Evolutionary conservation across 2,329 filamentous ascomycete species (phyloP).

Genomic region (Alternaria brassicicola): DNA sequence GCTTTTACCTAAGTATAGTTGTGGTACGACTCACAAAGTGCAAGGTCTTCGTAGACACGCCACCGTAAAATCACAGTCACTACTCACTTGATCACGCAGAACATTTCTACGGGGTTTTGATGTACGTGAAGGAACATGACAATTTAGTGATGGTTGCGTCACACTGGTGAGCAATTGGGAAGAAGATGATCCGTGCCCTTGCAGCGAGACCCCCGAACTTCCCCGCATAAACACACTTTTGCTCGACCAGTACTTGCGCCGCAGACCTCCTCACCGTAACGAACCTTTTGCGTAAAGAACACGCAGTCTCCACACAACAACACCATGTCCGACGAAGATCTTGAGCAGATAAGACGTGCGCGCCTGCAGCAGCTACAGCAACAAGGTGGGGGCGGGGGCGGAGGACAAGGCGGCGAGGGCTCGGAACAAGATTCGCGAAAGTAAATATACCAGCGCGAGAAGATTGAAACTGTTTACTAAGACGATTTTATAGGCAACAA

Average conservation of each 20-base stretch:
- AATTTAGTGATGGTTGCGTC: no score
- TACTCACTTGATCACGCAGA: no score
- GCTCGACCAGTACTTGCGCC: conserved; percentile 4
- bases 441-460: conserved; percentile 12
- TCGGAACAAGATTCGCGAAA: conserved; percentile 66
- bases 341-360: conserved; percentile 86
- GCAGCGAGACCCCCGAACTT: conserved; percentile 12
- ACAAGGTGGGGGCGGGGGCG: conserved; percentile 61
- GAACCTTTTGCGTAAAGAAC: background rate
- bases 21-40: no score
- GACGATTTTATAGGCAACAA: conserved; percentile 20
- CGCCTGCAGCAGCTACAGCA: conserved; percentile 92
- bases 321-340: conserved; percentile 69
- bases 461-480: background rate
- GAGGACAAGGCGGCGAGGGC: conserved; percentile 59
- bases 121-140: background rate
- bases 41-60: no score
- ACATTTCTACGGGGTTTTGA: no score
- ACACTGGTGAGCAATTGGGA: background rate
- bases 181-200: background rate
- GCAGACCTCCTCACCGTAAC: background rate
- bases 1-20: no score
- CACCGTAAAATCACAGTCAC: no score
- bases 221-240: conserved; percentile 16
- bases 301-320: background rate